A percentile compares a stretch with the other conserved stretches of the same genome.
phyloP scores from a whole-genome alignment of 208 protist genomes.

The Leishmania aethiopica region DNA sequence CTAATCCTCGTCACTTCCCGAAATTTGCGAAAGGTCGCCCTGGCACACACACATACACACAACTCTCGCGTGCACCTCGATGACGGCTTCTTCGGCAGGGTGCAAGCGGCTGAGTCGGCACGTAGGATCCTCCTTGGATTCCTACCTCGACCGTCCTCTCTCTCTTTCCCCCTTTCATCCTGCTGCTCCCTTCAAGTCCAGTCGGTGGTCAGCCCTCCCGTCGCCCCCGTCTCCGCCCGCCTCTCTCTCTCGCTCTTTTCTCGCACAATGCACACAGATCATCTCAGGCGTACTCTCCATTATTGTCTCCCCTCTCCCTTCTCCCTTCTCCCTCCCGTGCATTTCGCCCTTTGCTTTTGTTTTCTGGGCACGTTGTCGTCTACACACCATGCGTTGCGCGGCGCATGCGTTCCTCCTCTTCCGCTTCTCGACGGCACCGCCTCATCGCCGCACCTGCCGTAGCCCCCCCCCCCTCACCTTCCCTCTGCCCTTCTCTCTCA shows the following conservation, averaged over 20 bases:
- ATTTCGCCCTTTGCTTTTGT: background rate
- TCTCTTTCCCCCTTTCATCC: background rate
- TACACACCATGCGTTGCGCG: background rate
- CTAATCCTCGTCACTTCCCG: background rate
- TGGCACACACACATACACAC: too few species aligned
- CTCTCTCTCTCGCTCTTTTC: background rate
- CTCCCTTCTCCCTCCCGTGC: background rate
- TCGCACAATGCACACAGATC: background rate
- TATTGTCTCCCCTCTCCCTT: background rate
- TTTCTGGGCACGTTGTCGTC: background rate
- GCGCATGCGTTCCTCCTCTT: background rate
- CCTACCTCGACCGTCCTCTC: background rate
- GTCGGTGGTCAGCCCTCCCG: background rate
- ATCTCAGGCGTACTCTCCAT: background rate
- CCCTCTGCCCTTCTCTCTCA: background rate
- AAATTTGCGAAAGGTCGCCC: background rate
- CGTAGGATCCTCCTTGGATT: background rate
- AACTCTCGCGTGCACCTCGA: background rate
- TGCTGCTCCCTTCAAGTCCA: background rate
- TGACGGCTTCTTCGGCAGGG: background rate
- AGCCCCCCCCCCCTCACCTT: background rate
- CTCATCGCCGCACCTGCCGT: background rate
- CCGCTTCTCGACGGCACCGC: background rate
- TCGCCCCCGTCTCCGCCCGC: background rate
- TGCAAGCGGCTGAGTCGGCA: background rate